These are phyloP conservation scores for Rutidosis leptorrhynchoides DNA, from an alignment of 129 eudicot species.

Conservation along the genomic window DNA sequence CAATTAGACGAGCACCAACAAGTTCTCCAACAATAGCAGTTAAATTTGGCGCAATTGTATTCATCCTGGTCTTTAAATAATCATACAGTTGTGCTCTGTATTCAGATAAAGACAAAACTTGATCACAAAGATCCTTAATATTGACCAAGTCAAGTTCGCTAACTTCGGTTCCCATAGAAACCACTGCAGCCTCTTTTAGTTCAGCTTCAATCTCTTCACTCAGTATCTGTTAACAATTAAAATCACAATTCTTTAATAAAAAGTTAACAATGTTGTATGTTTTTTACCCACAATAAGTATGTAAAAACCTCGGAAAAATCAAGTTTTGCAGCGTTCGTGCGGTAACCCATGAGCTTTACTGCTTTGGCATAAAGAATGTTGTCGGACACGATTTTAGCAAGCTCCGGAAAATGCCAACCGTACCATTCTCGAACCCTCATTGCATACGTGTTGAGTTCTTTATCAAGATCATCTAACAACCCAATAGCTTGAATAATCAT, in stretches of 20 bases:
- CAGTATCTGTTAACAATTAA: constrained; percentile 43
- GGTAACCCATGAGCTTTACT: constrained; percentile 86
- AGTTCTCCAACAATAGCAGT: constrained; percentile 98
- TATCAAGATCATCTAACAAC: constrained; percentile 96
- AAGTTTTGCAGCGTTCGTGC: constrained; percentile 80
- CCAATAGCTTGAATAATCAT: constrained; percentile 99
- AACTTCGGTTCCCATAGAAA: constrained; percentile 99
- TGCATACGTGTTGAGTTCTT: constrained; percentile 93
- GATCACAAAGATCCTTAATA: constrained; percentile 84
- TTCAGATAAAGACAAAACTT: constrained; percentile 82
- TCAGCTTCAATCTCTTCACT: constrained; percentile 77
- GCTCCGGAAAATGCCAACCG: constrained; percentile 99
- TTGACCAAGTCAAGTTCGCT: constrained; percentile 82
- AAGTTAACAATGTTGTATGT: neutral
- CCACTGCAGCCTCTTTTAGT: constrained; percentile 74
- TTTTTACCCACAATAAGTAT: neutral
- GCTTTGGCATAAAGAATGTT: constrained; percentile 80
- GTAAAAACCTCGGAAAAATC: constrained; percentile 85
- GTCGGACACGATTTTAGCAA: constrained; percentile 80
- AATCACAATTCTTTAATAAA: neutral
- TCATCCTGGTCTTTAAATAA: constrained; percentile 89
- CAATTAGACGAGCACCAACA: constrained; percentile 94
- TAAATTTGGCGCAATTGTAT: constrained; percentile 89
- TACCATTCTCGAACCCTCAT: constrained; percentile 99
- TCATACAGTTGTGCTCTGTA: constrained; percentile 93